Conservation (phyloP, 805 yeast genomes). For the Candida mattraensis region DNA sequence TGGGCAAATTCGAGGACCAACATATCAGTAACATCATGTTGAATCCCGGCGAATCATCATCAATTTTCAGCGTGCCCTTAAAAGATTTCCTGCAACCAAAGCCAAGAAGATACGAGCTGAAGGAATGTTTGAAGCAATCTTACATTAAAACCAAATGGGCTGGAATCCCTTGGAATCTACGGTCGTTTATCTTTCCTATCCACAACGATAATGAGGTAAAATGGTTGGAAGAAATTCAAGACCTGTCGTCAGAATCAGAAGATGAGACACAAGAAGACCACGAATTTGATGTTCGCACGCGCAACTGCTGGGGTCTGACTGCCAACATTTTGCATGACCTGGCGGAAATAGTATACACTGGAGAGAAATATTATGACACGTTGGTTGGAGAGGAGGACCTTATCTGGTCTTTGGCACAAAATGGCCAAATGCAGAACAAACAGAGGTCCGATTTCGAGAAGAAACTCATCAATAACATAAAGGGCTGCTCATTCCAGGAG, state of each 20-base stretch:
- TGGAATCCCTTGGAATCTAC: slow-evolving; percentile 63
- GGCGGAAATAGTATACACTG: slow-evolving; percentile 53
- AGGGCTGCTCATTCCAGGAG: slow-evolving; percentile 44
- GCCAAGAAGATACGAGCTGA: slow-evolving; percentile 26
- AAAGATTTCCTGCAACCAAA: slow-evolving; percentile 50
- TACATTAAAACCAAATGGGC: slow-evolving; percentile 60
- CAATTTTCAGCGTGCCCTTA: slow-evolving; percentile 69
- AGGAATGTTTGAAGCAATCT: slow-evolving; percentile 36
- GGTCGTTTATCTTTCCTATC: slow-evolving; percentile 62
- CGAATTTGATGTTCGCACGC: slow-evolving; percentile 45
- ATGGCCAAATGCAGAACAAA: slow-evolving; percentile 50
- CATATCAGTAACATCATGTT: slow-evolving; percentile 40
- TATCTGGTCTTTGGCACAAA: slow-evolving; percentile 51
- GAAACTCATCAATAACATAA: slow-evolving; percentile 45
- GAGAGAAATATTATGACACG: slow-evolving; percentile 28
- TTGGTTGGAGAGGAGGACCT: slow-evolving; percentile 65
- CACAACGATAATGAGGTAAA: slow-evolving; percentile 52
- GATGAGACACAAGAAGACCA: slow-evolving; percentile 36
- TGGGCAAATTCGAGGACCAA: slow-evolving; percentile 29
- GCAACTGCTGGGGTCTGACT: slow-evolving; percentile 82
- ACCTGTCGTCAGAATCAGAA: slow-evolving; percentile 59
- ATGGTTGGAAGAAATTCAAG: slow-evolving; percentile 64
- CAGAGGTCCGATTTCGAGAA: slow-evolving; percentile 55
- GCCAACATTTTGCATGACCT: slow-evolving; percentile 77
- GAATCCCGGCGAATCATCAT: slow-evolving; percentile 77